phyloP scores from a whole-genome alignment of 2,329 filamentous ascomycete species.

The Arthrobotrys megalospora region DNA sequence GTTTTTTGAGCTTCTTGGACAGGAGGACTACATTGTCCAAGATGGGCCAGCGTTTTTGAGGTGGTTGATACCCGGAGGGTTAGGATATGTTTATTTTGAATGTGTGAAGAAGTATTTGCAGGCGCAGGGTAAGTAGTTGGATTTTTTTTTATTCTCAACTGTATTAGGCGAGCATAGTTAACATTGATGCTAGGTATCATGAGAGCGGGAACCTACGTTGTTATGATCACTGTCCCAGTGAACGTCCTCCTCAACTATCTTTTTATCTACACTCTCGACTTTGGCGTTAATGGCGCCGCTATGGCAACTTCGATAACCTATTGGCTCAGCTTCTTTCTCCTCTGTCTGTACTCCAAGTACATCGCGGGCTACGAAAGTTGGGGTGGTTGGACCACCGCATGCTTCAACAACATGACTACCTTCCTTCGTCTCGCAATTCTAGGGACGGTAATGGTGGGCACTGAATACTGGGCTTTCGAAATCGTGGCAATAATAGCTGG shows the following conservation, averaged over 20 bases:
- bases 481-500: constrained; percentile 88
- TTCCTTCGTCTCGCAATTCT: constrained; percentile 83
- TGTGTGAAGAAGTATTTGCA: constrained; percentile 87
- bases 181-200: constrained; percentile 73
- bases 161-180: background rate
- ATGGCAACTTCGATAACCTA: constrained; percentile 87
- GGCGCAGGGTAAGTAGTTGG: constrained; percentile 74
- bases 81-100: constrained; percentile 91
- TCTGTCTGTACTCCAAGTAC: constrained; percentile 81
- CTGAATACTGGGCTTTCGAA: constrained; percentile 94
- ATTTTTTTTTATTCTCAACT: too few species aligned
- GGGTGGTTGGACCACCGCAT: constrained; percentile 79
- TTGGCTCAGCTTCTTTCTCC: constrained; percentile 84
- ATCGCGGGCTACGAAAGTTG: constrained; percentile 82
- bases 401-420: constrained; percentile 77
- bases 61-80: constrained; percentile 81
- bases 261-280: constrained; percentile 79
- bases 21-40: constrained; percentile 82
- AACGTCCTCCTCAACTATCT: constrained; percentile 85
- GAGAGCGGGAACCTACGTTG: constrained; percentile 83
- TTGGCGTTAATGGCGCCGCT: constrained; percentile 84
- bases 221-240: constrained; percentile 84
- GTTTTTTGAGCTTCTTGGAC: constrained; percentile 81
- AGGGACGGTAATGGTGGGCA: constrained; percentile 86
- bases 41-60: constrained; percentile 81